Base-by-base conservation (phyloP, 495 filamentous ascomycete species). In the Lichina pygmaea region DNA sequence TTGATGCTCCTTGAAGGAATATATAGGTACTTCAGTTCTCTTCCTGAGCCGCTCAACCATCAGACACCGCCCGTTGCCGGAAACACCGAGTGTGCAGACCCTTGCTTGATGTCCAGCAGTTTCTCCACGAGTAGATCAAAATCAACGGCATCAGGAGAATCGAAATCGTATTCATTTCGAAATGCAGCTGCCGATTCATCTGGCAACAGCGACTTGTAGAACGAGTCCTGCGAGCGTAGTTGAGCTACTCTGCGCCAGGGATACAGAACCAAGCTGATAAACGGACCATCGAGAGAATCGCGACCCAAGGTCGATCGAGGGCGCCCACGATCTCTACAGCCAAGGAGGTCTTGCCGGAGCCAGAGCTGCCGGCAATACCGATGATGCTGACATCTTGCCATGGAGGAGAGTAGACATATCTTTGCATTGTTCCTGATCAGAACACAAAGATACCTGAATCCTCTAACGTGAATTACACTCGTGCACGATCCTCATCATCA, bases 311-410 rank as follows among this genome's bases (percentile, higher is more conserved):
- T 44, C 95, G 63, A 60, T 86, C 93, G 51, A 97, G 60, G 48
- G 80, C 78, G 46, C 66, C 74, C 44, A 95, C 83, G 51, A 97
- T 92, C 43, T 85, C 84, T 49, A 86, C 72, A 17, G 91, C 85
- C 44, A 97, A 63, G 3, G 84, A 92, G n/a, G 86, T 93, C 64
- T 97, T 97, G 37, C 89, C 89, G 30, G 86, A 94, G 45, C 91
- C 91, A 15, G 86, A 94, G 56, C 81, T 89, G 10, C 89, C 89
- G 40, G 91, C 89, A 47, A 97, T 77, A 41, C 85, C 89, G 54
- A 97, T 95, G 53, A 97, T 94, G 59, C 75, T 84, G 45, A 84
- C 67, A 58, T 94, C 75, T 17, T 77, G 79, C 89, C 89, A 97
- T 59, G 89, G 89, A 34, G 89, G 89, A 37, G 75, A 78, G 58